Evolutionary conservation across 192 early-diverging fungal genomes (phyloP), one percentile per base, ranked within the genome.

Genomic region (Chytriomyces sp.): DNA sequence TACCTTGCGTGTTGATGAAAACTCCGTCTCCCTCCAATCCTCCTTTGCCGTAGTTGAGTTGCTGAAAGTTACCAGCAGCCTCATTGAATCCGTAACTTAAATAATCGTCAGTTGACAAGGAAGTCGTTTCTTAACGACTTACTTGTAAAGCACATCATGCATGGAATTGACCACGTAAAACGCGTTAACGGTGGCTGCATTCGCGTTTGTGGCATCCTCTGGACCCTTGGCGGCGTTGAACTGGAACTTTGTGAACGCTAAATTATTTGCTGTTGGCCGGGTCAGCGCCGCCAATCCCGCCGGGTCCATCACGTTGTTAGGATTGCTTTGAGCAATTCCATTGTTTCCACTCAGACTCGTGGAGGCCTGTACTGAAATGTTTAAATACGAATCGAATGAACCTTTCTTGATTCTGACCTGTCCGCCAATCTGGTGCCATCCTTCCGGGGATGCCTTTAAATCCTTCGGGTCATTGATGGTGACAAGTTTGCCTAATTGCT

Each of bases 51-150:
- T 38, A 36, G 71, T 80, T 80, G 75, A 78, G 68, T 12, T 25
- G 49, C 36, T 80, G 76, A 81, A 96, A 96, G 75, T 96, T 96
- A 3, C 94, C 94, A 0, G 91, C 53, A 33, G 25, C 39, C 41
- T 63, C 69, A 34, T 17, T 40, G 59, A 80, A 79, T 22, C 77
- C 77, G 44, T 80, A 80, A 28, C n/a, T n/a, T n/a, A n/a, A n/a
- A n/a, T n/a, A n/a, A n/a, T n/a, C n/a, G n/a, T n/a, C n/a, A n/a
- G n/a, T n/a, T n/a, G n/a, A n/a, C n/a, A n/a, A n/a, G n/a, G n/a
- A n/a, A n/a, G n/a, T n/a, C n/a, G n/a, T n/a, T n/a, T n/a, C n/a
- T n/a, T n/a, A n/a, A n/a, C n/a, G n/a, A n/a, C n/a, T n/a, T n/a
- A n/a, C n/a, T 31, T 31, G 74, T 94, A 93, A 49, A 93, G 74